phyloP scores from a whole-genome alignment of 805 yeast species.

The Candida piceae region DNA sequence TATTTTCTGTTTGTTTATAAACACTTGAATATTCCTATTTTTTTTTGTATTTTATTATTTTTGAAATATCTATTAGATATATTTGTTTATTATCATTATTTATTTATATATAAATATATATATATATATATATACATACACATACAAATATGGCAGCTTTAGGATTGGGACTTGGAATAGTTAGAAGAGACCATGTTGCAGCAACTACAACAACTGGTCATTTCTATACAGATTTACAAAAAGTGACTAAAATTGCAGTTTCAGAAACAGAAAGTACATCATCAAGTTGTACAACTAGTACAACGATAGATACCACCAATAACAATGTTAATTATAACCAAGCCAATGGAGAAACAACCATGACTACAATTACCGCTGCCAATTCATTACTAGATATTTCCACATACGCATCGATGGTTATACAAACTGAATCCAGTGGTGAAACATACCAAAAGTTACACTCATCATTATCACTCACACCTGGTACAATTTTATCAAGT shows the following conservation, averaged over 20 bases:
- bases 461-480: background rate
- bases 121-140: background rate
- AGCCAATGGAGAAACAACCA: background rate
- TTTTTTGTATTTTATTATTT: no score
- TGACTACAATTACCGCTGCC: background rate
- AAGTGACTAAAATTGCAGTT: conserved; percentile 15
- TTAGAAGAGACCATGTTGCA: conserved; percentile 1
- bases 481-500: background rate
- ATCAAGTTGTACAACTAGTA: background rate
- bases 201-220: conserved; percentile 10
- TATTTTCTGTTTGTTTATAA: no score
- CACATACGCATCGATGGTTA: background rate
- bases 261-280: background rate
- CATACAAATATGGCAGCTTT: background rate
- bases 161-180: conserved; percentile 1
- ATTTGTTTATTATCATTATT: no score
- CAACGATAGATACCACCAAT: background rate
- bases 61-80: no score
- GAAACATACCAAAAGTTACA: background rate
- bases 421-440: background rate
- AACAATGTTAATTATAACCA: background rate
- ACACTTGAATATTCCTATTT: no score
- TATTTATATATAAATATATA: no score
- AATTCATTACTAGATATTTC: background rate
- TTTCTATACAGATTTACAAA: conserved; percentile 17